Conservation (phyloP, 2,329 filamentous ascomycete species). For the Cladosporium sp. region DNA sequence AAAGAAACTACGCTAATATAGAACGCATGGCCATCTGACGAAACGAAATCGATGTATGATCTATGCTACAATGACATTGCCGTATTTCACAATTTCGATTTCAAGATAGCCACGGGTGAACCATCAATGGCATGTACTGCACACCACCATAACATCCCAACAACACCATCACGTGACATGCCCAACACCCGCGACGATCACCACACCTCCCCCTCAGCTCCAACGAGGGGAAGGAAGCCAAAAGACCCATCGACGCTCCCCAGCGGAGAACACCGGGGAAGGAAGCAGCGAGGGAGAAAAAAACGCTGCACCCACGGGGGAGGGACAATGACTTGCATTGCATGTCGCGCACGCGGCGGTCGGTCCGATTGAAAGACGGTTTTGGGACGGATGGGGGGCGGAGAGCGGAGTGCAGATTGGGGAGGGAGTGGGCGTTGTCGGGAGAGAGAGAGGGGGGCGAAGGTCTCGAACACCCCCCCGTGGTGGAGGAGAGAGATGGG, state of each 20-base stretch:
- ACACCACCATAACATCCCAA: background rate
- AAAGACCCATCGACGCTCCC: background rate
- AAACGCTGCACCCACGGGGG: conserved; percentile 7
- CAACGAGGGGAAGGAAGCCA: background rate
- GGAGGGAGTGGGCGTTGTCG: background rate
- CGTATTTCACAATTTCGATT: background rate
- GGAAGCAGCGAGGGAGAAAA: background rate
- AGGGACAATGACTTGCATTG: background rate
- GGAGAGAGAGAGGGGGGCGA: background rate
- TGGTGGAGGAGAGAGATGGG: background rate
- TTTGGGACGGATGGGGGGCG: background rate
- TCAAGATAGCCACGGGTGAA: background rate
- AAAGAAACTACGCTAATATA: too few species aligned
- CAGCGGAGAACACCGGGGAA: conserved; percentile 7
- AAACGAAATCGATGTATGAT: background rate
- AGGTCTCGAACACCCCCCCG: background rate
- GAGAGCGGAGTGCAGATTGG: background rate
- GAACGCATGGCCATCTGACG: background rate
- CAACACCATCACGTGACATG: background rate
- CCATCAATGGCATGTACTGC: background rate
- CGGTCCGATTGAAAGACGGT: conserved; percentile 6
- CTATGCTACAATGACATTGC: background rate
- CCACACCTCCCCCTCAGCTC: background rate
- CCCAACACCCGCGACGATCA: background rate
- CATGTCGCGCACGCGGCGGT: conserved; percentile 11